phyloP scores from a whole-genome alignment of 2,329 filamentous ascomycete genomes.

The Hymenoscyphus occultus region DNA sequence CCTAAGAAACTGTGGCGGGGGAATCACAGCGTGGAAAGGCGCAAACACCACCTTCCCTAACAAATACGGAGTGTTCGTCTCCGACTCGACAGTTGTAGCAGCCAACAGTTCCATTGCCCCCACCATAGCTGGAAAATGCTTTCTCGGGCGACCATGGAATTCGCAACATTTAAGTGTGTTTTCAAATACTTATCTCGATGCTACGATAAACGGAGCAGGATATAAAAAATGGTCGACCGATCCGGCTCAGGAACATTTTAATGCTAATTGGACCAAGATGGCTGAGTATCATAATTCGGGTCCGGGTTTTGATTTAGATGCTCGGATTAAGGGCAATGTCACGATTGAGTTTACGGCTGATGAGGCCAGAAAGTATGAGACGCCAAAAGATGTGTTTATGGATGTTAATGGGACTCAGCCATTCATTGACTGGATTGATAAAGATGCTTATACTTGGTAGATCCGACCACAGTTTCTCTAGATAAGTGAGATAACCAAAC shows the following conservation, averaged over 20 bases:
- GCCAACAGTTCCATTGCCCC: conserved; percentile 45
- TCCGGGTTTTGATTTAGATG: conserved; percentile 50
- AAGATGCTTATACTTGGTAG: conserved; percentile 14
- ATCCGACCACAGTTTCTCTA: background rate
- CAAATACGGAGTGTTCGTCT: conserved; percentile 65
- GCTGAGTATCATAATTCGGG: conserved; percentile 51
- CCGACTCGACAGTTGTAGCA: conserved; percentile 50
- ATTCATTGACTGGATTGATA: conserved; percentile 49
- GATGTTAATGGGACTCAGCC: conserved; percentile 44
- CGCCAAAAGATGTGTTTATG: conserved; percentile 46
- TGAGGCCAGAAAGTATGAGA: conserved; percentile 40
- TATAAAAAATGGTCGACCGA: conserved; percentile 48
- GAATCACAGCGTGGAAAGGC: conserved; percentile 68
- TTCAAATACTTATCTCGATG: conserved; percentile 48
- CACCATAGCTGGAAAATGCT: conserved; percentile 42
- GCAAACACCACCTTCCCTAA: conserved; percentile 64
- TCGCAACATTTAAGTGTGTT: conserved; percentile 47
- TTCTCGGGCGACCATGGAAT: conserved; percentile 51
- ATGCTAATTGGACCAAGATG: conserved; percentile 45
- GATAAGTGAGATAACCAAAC: background rate
- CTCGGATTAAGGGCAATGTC: conserved; percentile 37
- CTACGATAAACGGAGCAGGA: conserved; percentile 45
- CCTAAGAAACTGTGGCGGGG: conserved; percentile 61
- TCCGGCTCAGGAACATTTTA: conserved; percentile 16
- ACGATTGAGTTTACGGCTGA: conserved; percentile 41